Base-by-base conservation (phyloP, 192 early-diverging fungal species). In the Umbelopsis vinacea region DNA sequence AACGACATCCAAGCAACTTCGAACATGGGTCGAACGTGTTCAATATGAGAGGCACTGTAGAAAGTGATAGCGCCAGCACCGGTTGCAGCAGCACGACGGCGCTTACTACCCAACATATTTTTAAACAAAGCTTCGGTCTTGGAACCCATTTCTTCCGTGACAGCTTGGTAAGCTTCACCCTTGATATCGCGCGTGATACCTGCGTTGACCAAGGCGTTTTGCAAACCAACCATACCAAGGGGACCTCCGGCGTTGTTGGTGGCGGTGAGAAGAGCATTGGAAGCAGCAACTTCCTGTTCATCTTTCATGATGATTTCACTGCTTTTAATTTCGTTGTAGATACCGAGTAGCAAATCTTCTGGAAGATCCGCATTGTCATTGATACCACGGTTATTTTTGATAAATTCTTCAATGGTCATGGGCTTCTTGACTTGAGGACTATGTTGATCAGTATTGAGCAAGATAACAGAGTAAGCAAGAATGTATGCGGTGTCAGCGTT, bases 231-330 rank as follows among this genome's bases (percentile, higher is more conserved):
- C 5, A 79, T 78, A 19, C 73, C 81, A 71, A 70, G 75, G 76
- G 57, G 83, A 79, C 85, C 86, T 21, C 75, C 88, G 15, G 74
- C 69, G 8, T 46, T 74, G 21, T 53, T 74, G 9, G 71, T 37
- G 12, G 72, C 84, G n/a, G 83, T 76, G 7, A 85, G 82, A 73
- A 90, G 81, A 22, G 81, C 71, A 2, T 86, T 84, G 48, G 87
- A 83, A 19, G 81, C 57, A 3, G 87, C 83, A 8, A 89, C 85
- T 3, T 89, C 89, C 15, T 88, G 89, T 67, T 98, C 95, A 70
- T 96, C 95, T 70, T 96, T 94, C 88, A 98, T 89, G 66, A 92
- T 93, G 76, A 98, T 98, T 83, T 98, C 96, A 70, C 96, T 89
- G 14, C 46, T 60, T 40, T 74, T 79, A 43, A 98, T 93, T 70